Evolutionary conservation across 164 flowering plant species (phyloP), one percentile per base, ranked within the genome.

Genomic region (Dillenia turbinata): DNA sequence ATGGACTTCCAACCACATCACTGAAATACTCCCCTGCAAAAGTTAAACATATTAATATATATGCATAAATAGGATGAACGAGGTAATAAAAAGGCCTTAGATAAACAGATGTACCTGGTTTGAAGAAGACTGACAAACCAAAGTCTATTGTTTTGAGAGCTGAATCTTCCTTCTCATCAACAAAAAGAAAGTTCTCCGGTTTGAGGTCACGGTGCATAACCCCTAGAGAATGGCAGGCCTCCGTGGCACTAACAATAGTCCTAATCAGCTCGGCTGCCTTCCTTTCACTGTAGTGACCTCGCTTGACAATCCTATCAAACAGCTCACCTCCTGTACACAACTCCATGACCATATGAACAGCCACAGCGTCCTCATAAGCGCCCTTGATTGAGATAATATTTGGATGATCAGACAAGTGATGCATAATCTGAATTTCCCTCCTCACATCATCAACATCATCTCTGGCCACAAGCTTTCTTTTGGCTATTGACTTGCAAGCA

Each of bases 131-230:
- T 0, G 97, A 91, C 48, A 89, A 77, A 46, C 97, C 97, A 69
- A 91, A 91, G 63, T 91, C 97, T 33, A 91, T 91, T 4, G 87
- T 79, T 72, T 80, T 84, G 14, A 89, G 85, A 56, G 82, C 83
- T 8, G 96, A 80, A 43, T 91, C 90, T 66, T 91, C 97, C 44
- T 74, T 51, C 59, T 79, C 80, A 63, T 81, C 69, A 44, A 83
- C 84, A 69, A 91, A 89, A 4, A 91, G 88, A 60, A 91, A 91
- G 68, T 91, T 91, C 79, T 91, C 97, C 1, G 97, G 96, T 78
- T 91, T 91, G 49, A 91, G 83, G 56, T 91, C 97, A 6, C 97
- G 81, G 68, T 91, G 97, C 93, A 91, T 91, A 43, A 91, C 97
- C 12, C 97, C 93, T 50, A 89, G 63, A 55, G 96, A 88, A 62